Evolutionary conservation across 2,329 filamentous ascomycete species (phyloP).

Genomic region (Cladosporium sp.): DNA sequence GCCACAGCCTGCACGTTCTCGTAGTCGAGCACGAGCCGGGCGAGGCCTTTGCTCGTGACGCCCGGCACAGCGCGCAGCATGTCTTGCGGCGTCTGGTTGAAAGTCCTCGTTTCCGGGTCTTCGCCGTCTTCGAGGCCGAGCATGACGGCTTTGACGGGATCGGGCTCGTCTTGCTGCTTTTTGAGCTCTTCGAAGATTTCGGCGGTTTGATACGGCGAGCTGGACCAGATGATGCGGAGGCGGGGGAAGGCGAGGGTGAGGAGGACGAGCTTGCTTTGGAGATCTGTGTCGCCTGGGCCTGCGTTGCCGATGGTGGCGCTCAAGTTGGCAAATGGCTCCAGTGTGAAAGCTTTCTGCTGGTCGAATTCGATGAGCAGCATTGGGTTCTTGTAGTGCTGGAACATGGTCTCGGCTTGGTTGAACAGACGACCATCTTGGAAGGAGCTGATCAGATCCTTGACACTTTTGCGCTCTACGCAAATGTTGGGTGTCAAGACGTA

Average conservation of each 20-base stretch:
- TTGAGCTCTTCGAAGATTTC: conserved; percentile 96
- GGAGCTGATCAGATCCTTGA: conserved; percentile 86
- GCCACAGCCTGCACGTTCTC: conserved; percentile 79
- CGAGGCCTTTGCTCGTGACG: conserved; percentile 75
- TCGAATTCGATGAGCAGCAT: conserved; percentile 98
- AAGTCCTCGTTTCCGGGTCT: conserved; percentile 60
- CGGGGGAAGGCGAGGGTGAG: conserved; percentile 89
- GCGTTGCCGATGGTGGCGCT: conserved; percentile 65
- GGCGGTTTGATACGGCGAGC: conserved; percentile 89
- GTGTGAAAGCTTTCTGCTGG: conserved; percentile 93
- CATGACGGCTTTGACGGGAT: conserved; percentile 82
- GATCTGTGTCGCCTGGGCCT: conserved; percentile 64
- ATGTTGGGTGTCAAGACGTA: conserved; percentile 91
- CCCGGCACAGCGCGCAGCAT: conserved; percentile 86
- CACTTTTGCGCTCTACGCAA: conserved; percentile 90
- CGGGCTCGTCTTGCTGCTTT: conserved; percentile 83
- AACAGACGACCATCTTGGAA: conserved; percentile 91
- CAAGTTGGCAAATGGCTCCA: conserved; percentile 61
- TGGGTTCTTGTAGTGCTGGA: conserved; percentile 82
- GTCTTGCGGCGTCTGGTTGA: conserved; percentile 84
- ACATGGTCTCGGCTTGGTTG: conserved; percentile 91
- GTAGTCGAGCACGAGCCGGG: conserved; percentile 68
- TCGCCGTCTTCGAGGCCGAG: conserved; percentile 70
- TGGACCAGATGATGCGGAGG: conserved; percentile 90
- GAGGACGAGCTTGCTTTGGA: conserved; percentile 89